These are phyloP conservation scores for Osmanthus fragrans DNA, from an alignment of 257 asterid genomes.

Conservation along the genomic window DNA sequence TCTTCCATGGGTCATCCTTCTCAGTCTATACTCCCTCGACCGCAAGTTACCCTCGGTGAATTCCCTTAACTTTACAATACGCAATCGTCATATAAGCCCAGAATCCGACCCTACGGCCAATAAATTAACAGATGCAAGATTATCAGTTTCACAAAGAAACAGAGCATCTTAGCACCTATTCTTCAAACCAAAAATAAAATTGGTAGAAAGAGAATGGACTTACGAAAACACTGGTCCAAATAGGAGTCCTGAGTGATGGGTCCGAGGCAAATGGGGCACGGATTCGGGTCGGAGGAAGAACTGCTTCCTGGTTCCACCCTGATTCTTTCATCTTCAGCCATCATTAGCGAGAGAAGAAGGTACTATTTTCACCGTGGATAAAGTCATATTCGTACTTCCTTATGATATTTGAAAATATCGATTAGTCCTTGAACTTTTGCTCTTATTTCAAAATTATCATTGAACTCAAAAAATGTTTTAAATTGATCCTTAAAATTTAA, in stretches of 20 bases:
- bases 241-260: conserved; percentile 52
- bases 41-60: not conserved
- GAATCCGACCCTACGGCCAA: too few relatives aligned
- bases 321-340: conserved; percentile 36
- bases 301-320: not conserved
- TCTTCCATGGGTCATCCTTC: not conserved
- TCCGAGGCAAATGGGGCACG: conserved; percentile 69
- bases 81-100: not conserved
- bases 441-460: not conserved
- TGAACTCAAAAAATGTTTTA: not conserved
- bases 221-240: conserved; percentile 77
- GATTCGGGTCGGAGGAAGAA: conserved; percentile 40
- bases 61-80: not conserved
- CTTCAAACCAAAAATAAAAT: not conserved
- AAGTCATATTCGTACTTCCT: too few relatives aligned
- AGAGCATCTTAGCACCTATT: not conserved
- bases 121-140: too few relatives aligned
- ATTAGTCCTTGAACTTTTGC: not conserved
- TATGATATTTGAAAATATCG: too few relatives aligned
- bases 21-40: not conserved
- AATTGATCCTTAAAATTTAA: too few relatives aligned
- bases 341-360: not conserved
- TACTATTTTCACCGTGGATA: too few relatives aligned
- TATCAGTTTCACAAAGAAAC: not conserved
- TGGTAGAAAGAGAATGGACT: conserved; percentile 18